A percentile compares a stretch with the other conserved stretches of the same genome.
Evolutionary conservation across 2,329 filamentous ascomycete species (phyloP).

Genomic region (Beauveria caledonica): DNA sequence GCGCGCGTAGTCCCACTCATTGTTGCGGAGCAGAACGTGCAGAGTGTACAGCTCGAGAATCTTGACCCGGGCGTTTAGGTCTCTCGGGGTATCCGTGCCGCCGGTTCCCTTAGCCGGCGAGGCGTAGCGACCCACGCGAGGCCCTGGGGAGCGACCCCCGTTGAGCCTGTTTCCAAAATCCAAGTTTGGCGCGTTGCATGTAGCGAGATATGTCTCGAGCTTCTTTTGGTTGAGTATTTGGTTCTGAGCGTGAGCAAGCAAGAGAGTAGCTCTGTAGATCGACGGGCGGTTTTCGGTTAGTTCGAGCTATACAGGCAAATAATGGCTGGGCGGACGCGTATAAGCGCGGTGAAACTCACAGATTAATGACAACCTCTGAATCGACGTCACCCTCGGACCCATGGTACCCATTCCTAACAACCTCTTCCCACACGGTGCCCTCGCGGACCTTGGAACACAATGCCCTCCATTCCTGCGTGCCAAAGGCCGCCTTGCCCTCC

Average conservation of each 20-base stretch:
- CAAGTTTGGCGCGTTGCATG: constrained; percentile 63
- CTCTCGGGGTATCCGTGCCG: constrained; percentile 74
- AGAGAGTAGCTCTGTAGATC: constrained; percentile 64
- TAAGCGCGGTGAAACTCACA: constrained; percentile 44
- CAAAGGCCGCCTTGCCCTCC: constrained; percentile 84
- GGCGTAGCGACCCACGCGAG: constrained; percentile 29
- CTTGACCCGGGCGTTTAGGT: constrained; percentile 77
- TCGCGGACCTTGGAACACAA: constrained; percentile 79
- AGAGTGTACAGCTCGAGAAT: constrained; percentile 92
- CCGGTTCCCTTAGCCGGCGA: constrained; percentile 42
- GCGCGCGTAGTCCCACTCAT: constrained; percentile 91
- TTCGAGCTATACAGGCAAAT: background rate
- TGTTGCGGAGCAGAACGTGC: constrained; percentile 86
- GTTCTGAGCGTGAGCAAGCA: constrained; percentile 80
- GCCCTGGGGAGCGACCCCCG: constrained; percentile 30
- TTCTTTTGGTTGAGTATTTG: constrained; percentile 80
- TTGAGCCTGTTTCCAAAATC: constrained; percentile 60
- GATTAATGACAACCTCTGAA: constrained; percentile 83
- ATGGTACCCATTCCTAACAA: constrained; percentile 78
- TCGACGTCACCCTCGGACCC: constrained; percentile 87
- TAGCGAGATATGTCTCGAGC: constrained; percentile 81
- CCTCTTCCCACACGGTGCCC: constrained; percentile 89
- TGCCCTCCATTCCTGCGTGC: constrained; percentile 73
- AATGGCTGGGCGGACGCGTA: background rate
- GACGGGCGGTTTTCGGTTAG: constrained; percentile 11